phyloP scores from a whole-genome alignment of 371 early-diverging fungal species.

The Coemansia sp. region DNA sequence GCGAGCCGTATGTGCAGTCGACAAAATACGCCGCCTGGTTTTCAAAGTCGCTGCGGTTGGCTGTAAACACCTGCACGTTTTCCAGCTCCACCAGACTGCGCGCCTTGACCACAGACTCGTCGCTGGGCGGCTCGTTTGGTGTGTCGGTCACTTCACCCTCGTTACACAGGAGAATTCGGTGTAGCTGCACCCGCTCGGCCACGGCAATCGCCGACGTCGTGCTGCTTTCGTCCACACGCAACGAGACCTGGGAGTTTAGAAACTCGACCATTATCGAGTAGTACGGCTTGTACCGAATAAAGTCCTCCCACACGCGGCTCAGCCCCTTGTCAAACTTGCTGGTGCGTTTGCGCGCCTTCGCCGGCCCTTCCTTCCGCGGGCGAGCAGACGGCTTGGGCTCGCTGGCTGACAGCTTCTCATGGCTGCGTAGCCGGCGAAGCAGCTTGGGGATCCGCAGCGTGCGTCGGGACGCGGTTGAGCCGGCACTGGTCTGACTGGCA shows the following conservation, averaged over 20 bases:
- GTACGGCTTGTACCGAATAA: conserved; percentile 44
- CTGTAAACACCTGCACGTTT: conserved; percentile 66
- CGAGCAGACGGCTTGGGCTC: neutral
- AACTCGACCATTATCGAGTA: conserved; percentile 52
- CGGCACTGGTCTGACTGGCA: conserved; percentile 22
- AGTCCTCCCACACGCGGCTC: conserved; percentile 47
- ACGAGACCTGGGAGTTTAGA: conserved; percentile 52
- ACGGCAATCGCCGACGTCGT: conserved; percentile 49
- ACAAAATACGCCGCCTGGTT: conserved; percentile 62
- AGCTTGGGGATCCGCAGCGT: conserved; percentile 29
- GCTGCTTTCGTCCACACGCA: conserved; percentile 48
- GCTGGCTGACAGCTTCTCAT: conserved; percentile 13
- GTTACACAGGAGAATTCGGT: conserved; percentile 48
- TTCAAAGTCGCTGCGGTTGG: conserved; percentile 45
- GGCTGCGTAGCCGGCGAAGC: conserved; percentile 37
- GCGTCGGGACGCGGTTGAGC: conserved; percentile 27
- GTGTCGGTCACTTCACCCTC: conserved; percentile 13
- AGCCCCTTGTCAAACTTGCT: conserved; percentile 48
- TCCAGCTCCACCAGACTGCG: conserved; percentile 74
- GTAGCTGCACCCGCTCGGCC: conserved; percentile 51
- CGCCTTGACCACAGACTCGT: conserved; percentile 65
- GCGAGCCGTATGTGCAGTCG: conserved; percentile 65
- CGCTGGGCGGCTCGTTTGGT: conserved; percentile 25
- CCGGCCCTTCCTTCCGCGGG: conserved; percentile 1
- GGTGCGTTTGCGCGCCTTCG: conserved; percentile 3